Evolutionary conservation across 208 protist genomes (phyloP).

Genomic region (Tetramitus jugosus): DNA sequence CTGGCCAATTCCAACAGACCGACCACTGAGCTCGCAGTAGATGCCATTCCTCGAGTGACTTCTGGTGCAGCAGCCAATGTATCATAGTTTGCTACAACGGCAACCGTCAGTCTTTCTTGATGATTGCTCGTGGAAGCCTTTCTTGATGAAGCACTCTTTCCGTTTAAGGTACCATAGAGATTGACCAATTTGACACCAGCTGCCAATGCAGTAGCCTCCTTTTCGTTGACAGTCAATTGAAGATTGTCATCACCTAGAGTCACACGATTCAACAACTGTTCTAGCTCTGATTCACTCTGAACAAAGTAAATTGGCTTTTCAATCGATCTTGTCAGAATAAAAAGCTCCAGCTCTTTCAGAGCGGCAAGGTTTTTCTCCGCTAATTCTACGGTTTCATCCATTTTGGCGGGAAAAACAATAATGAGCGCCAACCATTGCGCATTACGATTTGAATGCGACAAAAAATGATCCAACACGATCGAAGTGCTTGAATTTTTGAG

Average conservation of each 20-base stretch:
- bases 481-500: neutral
- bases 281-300: neutral
- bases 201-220: neutral
- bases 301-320: conserved; percentile 20
- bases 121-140: neutral
- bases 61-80: neutral
- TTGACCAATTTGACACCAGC: neutral
- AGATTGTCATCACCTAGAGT: neutral
- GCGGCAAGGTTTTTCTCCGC: neutral
- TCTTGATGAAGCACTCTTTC: neutral
- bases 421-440: neutral
- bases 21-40: neutral
- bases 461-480: neutral
- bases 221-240: neutral
- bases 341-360: neutral
- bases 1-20: conserved; percentile 8
- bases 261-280: neutral
- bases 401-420: conserved; percentile 20
- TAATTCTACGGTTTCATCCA: neutral
- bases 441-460: neutral
- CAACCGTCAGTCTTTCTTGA: neutral
- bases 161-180: neutral
- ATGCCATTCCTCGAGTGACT: neutral
- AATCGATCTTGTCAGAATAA: neutral
- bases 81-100: conserved; percentile 22